Percentiles rank a stretch among this genome's conserved stretches.
Conservation (phyloP, 768 basidiomycete species). For the Boletales sp. region DNA sequence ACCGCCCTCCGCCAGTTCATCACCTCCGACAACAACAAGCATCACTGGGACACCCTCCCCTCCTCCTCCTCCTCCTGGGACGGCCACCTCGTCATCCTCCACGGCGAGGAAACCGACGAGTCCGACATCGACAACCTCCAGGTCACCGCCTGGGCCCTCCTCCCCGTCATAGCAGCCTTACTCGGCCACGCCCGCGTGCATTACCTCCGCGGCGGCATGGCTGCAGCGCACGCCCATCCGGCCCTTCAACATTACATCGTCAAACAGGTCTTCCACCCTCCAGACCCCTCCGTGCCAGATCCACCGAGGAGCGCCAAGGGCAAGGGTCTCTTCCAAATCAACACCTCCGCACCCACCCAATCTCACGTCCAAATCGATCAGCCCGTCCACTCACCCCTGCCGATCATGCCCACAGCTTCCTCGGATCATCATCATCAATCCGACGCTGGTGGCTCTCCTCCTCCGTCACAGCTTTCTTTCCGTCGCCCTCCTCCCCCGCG, state of each 20-base stretch:
- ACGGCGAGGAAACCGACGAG: constrained; percentile 74
- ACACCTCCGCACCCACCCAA: constrained; percentile 51
- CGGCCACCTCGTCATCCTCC: constrained; percentile 65
- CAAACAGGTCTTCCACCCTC: constrained; percentile 10
- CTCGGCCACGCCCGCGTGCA: constrained; percentile 52
- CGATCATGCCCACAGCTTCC: constrained; percentile 51
- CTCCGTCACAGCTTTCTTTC: constrained; percentile 62
- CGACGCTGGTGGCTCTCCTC: constrained; percentile 58
- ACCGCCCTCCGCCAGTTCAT: constrained; percentile 76
- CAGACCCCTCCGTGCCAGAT: constrained; percentile 7
- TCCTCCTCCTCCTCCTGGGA: constrained; percentile 64
- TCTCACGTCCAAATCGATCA: constrained; percentile 60
- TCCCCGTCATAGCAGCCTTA: constrained; percentile 59
- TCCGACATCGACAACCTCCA: constrained; percentile 55
- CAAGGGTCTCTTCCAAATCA: constrained; percentile 65
- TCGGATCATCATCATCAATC: constrained; percentile 27
- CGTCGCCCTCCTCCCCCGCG: constrained; percentile 46
- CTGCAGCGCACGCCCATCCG: constrained; percentile 55
- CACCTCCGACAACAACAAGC: constrained; percentile 72
- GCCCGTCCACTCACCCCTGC: constrained; percentile 47
- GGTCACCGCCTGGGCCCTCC: constrained; percentile 65
- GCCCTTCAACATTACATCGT: constrained; percentile 52
- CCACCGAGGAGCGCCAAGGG: constrained; percentile 39
- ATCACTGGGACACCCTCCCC: constrained; percentile 56
- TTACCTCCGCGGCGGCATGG: constrained; percentile 73